Conservation (phyloP, 1,139 yeast genomes). For the Magnusiomyces suaveolens region DNA sequence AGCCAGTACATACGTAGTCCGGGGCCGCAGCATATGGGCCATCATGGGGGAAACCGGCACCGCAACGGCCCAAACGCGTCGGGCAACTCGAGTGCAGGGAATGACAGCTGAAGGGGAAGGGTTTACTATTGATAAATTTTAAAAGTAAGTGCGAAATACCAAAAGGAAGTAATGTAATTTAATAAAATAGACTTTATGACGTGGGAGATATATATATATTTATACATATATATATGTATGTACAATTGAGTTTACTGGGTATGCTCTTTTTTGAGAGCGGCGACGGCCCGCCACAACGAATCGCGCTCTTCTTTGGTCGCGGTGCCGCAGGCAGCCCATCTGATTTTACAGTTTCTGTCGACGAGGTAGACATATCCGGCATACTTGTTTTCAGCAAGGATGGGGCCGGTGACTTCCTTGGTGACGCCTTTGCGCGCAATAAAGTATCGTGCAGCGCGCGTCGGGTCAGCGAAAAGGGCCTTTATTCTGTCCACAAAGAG, state of each 20-base stretch:
- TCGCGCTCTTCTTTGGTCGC: conserved; percentile 54
- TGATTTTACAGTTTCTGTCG: conserved; percentile 60
- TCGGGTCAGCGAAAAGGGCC: conserved; percentile 32
- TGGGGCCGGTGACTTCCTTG: conserved; percentile 46
- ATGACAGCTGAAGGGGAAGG: too few relatives aligned
- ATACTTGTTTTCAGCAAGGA: conserved; percentile 63
- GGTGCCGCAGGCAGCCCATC: conserved; percentile 91
- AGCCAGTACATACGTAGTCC: conserved; percentile 8
- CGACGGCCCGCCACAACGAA: conserved; percentile 59
- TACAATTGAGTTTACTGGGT: neutral
- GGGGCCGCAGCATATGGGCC: conserved; percentile 1
- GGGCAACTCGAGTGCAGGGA: too few relatives aligned
- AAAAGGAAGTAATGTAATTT: too few relatives aligned
- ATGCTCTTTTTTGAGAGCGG: conserved; percentile 19
- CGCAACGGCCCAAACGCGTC: neutral
- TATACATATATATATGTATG: too few relatives aligned
- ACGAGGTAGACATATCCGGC: conserved; percentile 56
- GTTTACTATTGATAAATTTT: too few relatives aligned
- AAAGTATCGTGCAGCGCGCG: conserved; percentile 46
- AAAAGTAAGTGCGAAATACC: too few relatives aligned
- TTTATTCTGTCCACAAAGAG: conserved; percentile 37
- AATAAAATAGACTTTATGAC: too few relatives aligned
- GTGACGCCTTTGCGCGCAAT: conserved; percentile 55
- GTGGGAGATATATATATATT: neutral
- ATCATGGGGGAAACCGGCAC: conserved; percentile 5